Percentiles rank a stretch among this genome's conserved stretches.
Evolutionary conservation across 1,284 basidiomycete genomes (phyloP).

Genomic region (Cutaneotrichosporon arboriforme): DNA sequence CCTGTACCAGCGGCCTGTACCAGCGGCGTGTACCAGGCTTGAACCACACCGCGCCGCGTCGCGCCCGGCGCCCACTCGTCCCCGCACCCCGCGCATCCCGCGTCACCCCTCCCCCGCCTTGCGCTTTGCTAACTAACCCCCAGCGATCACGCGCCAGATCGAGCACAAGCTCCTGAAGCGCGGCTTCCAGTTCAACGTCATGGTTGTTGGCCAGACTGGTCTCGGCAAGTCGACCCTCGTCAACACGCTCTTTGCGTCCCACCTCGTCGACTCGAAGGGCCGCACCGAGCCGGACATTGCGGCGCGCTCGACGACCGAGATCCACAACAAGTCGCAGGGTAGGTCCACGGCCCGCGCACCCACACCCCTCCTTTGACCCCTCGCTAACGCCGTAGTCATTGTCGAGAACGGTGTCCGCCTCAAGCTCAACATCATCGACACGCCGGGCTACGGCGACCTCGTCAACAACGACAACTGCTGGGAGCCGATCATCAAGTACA

Average conservation of each 20-base stretch:
- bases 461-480: constrained; percentile 99
- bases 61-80: background rate
- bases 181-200: constrained; percentile 98
- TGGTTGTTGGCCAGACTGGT: constrained; percentile 92
- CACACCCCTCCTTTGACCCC: no score
- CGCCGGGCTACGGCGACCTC: constrained; percentile 96
- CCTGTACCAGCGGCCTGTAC: no score
- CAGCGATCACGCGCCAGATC: constrained; percentile 87
- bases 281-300: constrained; percentile 80
- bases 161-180: constrained; percentile 99
- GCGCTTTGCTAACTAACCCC: background rate
- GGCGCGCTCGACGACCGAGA: constrained; percentile 91
- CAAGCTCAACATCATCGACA: constrained; percentile 96
- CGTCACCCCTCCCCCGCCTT: no score
- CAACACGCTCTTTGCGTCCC: constrained; percentile 97
- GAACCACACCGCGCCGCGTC: no score
- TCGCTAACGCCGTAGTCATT: constrained; percentile 60
- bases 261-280: constrained; percentile 96
- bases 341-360: constrained; percentile 31
- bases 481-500: constrained; percentile 97
- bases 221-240: constrained; percentile 97
- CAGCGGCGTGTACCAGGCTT: no score
- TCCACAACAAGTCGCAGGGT: constrained; percentile 94
- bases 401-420: constrained; percentile 94
- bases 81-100: no score